A percentile compares a stretch with the other conserved stretches of the same genome.
These are phyloP conservation scores for Saturnispora galanensis DNA, from an alignment of 805 yeast genomes.

Conservation along the genomic window DNA sequence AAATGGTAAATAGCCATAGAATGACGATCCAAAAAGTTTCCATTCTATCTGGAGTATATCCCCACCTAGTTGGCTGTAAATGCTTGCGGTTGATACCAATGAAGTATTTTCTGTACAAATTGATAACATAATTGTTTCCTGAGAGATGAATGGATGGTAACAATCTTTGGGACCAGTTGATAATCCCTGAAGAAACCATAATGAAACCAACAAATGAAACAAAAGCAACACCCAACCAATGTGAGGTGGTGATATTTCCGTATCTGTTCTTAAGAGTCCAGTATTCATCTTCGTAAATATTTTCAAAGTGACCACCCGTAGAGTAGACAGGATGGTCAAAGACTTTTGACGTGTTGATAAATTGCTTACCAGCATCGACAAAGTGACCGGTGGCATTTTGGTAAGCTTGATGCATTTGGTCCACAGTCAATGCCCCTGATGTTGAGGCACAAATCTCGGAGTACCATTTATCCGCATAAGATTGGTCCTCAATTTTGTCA, in stretches of 20 bases:
- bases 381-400: conserved; percentile 30
- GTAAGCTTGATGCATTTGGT: conserved; percentile 30
- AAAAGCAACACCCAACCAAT: conserved; percentile 36
- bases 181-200: conserved; percentile 31
- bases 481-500: conserved; percentile 9
- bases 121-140: conserved; percentile 23
- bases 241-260: conserved; percentile 31
- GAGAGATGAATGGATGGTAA: conserved; percentile 29
- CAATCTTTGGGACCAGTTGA: conserved; percentile 32
- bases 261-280: conserved; percentile 23
- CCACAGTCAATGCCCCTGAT: conserved; percentile 24
- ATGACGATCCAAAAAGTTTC: conserved; percentile 35
- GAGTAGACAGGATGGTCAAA: conserved; percentile 29
- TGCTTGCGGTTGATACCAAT: conserved; percentile 21
- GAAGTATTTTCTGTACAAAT: conserved; percentile 20
- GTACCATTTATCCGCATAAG: conserved; percentile 17
- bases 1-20: conserved; percentile 26
- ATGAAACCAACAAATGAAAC: conserved; percentile 42
- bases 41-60: conserved; percentile 42
- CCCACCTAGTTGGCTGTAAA: conserved; percentile 14
- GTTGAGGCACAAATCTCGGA: conserved; percentile 15
- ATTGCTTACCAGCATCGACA: conserved; percentile 16
- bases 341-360: conserved; percentile 23
- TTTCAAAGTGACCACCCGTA: conserved; percentile 14
- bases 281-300: conserved; percentile 20